These are phyloP conservation scores for Flaveria floridana DNA, from an alignment of 140 eudicot species.

Conservation along the genomic window DNA sequence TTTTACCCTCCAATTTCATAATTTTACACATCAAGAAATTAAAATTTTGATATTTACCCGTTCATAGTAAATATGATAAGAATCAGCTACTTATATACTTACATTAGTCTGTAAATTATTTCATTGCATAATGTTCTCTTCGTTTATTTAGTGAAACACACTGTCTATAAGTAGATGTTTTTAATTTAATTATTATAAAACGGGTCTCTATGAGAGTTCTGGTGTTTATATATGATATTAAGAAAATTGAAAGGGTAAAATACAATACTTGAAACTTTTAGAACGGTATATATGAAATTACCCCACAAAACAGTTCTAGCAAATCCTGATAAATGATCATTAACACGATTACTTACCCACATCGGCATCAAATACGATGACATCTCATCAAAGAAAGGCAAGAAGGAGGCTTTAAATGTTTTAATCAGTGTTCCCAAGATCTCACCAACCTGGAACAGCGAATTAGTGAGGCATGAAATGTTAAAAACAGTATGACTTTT, in stretches of 20 bases:
- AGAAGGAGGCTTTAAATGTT: conserved; percentile 84
- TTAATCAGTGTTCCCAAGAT: conserved; percentile 92
- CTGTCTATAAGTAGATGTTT: background rate
- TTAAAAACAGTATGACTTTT: background rate
- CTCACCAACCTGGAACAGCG: conserved; percentile 74
- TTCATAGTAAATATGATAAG: background rate
- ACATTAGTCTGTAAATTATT: background rate
- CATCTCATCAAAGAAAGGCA: conserved; percentile 94
- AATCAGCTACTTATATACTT: background rate
- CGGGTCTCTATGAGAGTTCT: background rate
- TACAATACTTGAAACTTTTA: background rate
- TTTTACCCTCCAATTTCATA: background rate
- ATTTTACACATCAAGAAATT: background rate
- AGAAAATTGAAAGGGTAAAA: background rate
- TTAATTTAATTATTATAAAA: background rate
- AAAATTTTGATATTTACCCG: background rate
- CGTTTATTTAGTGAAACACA: background rate
- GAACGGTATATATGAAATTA: background rate
- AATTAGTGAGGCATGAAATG: conserved; percentile 9
- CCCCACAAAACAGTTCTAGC: background rate
- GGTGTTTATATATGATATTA: background rate
- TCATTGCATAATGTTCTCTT: background rate
- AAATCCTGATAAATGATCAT: background rate
- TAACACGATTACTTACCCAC: conserved; percentile 73
- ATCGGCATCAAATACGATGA: conserved; percentile 92